phyloP scores from a whole-genome alignment of 192 early-diverging fungal species.

The Umbelopsis ramanniana region DNA sequence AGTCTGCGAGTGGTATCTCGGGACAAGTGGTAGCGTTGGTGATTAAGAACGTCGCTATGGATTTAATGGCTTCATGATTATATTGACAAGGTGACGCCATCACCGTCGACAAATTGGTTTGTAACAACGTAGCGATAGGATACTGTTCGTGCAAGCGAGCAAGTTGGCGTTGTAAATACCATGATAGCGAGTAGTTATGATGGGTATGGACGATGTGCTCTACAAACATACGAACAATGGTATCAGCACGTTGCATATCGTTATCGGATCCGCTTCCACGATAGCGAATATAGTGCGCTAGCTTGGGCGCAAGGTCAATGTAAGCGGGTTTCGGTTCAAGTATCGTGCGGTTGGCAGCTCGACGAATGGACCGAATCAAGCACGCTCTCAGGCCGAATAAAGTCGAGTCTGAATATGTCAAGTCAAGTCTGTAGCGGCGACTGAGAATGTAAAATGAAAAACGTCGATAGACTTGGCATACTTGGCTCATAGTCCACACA shows the following conservation, averaged over 20 bases:
- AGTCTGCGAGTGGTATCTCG: background rate
- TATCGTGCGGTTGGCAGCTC: background rate
- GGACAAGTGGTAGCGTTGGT: conserved; percentile 16
- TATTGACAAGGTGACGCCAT: background rate
- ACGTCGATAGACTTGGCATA: conserved; percentile 6
- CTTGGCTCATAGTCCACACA: conserved; percentile 7
- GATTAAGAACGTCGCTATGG: background rate
- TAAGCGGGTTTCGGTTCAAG: background rate
- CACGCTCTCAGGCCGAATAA: background rate
- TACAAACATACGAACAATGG: background rate
- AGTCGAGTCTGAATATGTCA: background rate
- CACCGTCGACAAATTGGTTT: background rate
- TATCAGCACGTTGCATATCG: background rate
- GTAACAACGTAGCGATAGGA: background rate
- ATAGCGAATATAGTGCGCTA: background rate
- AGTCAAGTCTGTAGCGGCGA: background rate
- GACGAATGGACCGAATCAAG: background rate
- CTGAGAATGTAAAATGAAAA: background rate
- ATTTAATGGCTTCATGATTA: background rate
- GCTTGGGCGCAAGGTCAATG: conserved; percentile 1
- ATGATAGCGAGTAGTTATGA: background rate
- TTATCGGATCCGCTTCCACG: background rate
- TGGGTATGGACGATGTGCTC: conserved; percentile 6
- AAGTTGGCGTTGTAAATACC: conserved; percentile 15
- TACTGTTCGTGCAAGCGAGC: conserved; percentile 7